Base-by-base conservation (phyloP, 179 eudicot species). In the Heliamphora pulchella region DNA sequence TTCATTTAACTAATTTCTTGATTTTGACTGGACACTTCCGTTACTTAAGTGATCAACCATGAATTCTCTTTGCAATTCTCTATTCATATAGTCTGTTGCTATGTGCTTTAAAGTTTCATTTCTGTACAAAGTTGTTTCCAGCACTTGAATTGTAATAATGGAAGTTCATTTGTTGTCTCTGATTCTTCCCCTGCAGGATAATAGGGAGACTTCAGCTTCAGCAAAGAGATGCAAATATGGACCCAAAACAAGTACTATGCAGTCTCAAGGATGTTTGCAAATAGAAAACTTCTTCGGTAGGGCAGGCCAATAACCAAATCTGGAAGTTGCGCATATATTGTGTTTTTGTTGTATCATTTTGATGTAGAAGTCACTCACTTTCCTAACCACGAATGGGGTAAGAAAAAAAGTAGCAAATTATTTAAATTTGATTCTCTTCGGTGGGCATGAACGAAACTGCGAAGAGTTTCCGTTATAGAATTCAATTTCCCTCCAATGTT, bases 271-370 rank as follows among this genome's bases (percentile, higher is more conserved):
- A 74, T 81, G 87, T 86, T 85, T 84, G 84, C 97, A 92, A 54
- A 87, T 94, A 5, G 96, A 93, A 41, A 96, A 93, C 80, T 94
- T 91, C 84, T 94, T 94, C 64, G 85, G 87, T 46, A 91, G 84
- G 86, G 86, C 88, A 70, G 76, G 76, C 48, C 83, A 79, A 50
- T 84, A 64, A 81, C 76, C 76, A 46, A 17, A 20, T 61, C 2
- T 15, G 41, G 20, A 61, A 80, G 69, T 50, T 59, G 48, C 55
- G 15, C 22, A 11, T 18, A 44, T 8, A 14, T 13, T 66, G 48
- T 51, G 59, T 54, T 68, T 64, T 65, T 9, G 0, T 18, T 46
- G 11, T 62, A 6, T 20, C 20, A n/a, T 15, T 62, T 17, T 47
- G 18, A 5, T 58, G 10, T 46, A 46, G 58, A 76, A 18, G 10